Percentiles rank a stretch among this genome's conserved stretches.
Evolutionary conservation across 2,329 filamentous ascomycete genomes (phyloP).

Genomic region (Anthostomella pinea): DNA sequence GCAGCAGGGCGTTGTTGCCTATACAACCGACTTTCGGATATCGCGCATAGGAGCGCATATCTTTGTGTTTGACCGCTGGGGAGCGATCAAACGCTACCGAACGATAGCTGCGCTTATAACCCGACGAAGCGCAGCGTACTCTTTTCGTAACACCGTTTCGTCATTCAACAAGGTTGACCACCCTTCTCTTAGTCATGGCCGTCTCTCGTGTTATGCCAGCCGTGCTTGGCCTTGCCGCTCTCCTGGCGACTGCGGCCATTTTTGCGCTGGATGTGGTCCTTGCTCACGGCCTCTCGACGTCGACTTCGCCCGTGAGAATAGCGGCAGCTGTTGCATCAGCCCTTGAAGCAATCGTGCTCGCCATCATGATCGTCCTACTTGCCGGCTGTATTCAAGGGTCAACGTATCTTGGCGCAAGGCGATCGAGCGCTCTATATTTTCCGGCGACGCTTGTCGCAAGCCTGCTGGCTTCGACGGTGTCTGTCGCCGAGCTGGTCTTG

Average conservation of each 20-base stretch:
- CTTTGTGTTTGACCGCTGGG: constrained; percentile 1
- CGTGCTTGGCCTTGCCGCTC: constrained; percentile 36
- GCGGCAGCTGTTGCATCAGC: constrained; percentile 38
- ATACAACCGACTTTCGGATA: not conserved
- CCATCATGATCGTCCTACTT: constrained; percentile 34
- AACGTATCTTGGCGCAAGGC: constrained; percentile 19
- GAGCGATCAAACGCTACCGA: not conserved
- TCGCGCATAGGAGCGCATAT: not conserved
- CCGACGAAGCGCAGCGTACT: not conserved
- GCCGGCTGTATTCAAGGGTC: constrained; percentile 28
- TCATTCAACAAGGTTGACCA: not conserved
- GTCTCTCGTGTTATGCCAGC: constrained; percentile 34
- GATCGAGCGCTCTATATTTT: constrained; percentile 35
- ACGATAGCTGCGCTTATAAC: not conserved
- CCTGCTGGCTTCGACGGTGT: constrained; percentile 44
- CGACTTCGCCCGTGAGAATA: constrained; percentile 30
- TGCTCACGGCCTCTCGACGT: constrained; percentile 32
- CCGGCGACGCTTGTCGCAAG: constrained; percentile 33
- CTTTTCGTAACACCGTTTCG: too few species aligned
- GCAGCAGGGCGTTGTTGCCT: not conserved
- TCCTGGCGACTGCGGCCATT: constrained; percentile 38
- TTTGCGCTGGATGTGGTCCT: constrained; percentile 41
- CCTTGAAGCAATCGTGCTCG: constrained; percentile 37
- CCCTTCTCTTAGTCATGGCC: constrained; percentile 29
- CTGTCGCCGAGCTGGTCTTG: constrained; percentile 40